Conservation (phyloP, 2,329 filamentous ascomycete genomes). For the Botryotinia narcissicola region DNA sequence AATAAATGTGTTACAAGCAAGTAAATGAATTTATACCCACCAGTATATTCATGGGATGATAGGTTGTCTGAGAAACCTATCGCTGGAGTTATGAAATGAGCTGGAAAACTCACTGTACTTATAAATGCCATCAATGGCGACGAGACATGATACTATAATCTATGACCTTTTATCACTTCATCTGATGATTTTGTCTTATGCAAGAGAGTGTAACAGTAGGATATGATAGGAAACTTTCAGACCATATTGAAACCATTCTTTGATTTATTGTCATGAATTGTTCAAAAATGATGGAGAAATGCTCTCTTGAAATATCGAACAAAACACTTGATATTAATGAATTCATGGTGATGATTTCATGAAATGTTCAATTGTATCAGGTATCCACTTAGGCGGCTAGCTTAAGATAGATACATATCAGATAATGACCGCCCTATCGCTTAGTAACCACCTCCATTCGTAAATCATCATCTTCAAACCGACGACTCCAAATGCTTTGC, state of each 20-base stretch:
- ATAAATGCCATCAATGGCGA: constrained; percentile 6
- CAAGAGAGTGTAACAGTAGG: no score
- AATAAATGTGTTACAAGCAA: neutral
- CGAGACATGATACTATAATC: constrained; percentile 14
- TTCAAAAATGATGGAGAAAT: neutral
- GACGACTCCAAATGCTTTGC: neutral
- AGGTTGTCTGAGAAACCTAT: neutral
- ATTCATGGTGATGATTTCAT: neutral
- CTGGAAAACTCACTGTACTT: constrained; percentile 3
- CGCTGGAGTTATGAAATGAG: neutral
- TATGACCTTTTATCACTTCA: constrained; percentile 10
- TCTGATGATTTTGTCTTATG: no score
- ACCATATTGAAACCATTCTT: neutral
- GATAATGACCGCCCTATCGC: neutral
- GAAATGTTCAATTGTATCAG: neutral
- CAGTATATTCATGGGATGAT: constrained; percentile 10
- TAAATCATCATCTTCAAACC: neutral
- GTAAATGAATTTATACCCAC: neutral
- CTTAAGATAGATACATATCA: neutral
- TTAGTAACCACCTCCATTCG: neutral
- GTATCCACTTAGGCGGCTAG: neutral
- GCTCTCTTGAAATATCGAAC: neutral
- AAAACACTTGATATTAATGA: neutral
- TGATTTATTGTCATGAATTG: neutral
- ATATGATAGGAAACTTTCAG: neutral